phyloP scores from a whole-genome alignment of 352 stramenopile species.

The Achlya hypogyna region DNA sequence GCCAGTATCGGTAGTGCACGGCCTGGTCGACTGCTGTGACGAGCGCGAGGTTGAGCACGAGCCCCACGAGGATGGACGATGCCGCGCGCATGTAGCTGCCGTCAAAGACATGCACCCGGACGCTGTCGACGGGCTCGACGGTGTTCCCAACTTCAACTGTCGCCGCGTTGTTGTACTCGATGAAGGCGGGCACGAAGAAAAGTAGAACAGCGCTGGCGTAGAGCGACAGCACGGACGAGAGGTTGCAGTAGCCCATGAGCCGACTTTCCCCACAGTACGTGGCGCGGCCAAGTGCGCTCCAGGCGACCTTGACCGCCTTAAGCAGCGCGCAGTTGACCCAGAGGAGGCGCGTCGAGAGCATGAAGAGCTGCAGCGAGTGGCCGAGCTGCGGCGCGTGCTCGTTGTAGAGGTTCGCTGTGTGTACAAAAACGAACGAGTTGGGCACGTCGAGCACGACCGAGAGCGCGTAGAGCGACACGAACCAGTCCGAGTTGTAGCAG shows the following conservation, averaged over 20 bases:
- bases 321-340: conserved; percentile 7
- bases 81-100: background rate
- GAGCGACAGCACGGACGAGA: background rate
- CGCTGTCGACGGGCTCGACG: background rate
- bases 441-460: background rate
- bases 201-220: conserved; percentile 6
- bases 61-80: background rate
- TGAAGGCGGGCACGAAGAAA: background rate
- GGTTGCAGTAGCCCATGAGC: background rate
- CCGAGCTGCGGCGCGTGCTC: background rate
- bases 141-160: background rate
- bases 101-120: background rate
- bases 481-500: conserved; percentile 3
- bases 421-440: background rate
- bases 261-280: background rate
- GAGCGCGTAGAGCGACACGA: background rate
- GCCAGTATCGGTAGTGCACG: background rate
- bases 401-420: background rate
- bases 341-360: background rate
- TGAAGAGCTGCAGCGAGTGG: background rate
- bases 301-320: background rate
- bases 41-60: background rate
- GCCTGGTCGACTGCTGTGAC: background rate
- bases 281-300: background rate
- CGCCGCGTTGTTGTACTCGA: conserved; percentile 8